phyloP scores from a whole-genome alignment of 2,329 filamentous ascomycete genomes.

The Stagonosporopsis cucurbitacearum region DNA sequence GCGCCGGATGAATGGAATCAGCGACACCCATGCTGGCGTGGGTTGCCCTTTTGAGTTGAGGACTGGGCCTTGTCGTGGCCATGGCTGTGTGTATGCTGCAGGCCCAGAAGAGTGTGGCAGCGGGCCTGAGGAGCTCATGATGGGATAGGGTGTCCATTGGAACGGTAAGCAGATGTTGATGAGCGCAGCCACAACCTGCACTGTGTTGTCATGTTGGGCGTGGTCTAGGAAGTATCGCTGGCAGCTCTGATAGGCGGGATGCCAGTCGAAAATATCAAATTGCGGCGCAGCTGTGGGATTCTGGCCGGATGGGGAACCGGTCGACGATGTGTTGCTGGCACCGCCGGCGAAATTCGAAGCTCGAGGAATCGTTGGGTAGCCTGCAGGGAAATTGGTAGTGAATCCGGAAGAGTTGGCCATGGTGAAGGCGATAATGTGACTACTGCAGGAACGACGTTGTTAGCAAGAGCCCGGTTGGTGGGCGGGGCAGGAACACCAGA shows the following conservation, averaged over 20 bases:
- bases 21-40: constrained; percentile 62
- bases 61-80: constrained; percentile 52
- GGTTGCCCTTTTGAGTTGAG: constrained; percentile 47
- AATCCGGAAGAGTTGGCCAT: constrained; percentile 41
- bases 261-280: constrained; percentile 91
- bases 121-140: constrained; percentile 47
- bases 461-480: constrained; percentile 30
- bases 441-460: constrained; percentile 41
- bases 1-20: constrained; percentile 88
- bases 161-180: constrained; percentile 91
- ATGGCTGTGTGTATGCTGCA: constrained; percentile 47
- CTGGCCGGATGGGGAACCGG: constrained; percentile 34
- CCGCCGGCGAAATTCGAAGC: constrained; percentile 37
- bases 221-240: constrained; percentile 90
- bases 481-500: constrained; percentile 24
- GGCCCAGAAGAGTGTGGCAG: constrained; percentile 41
- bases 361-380: constrained; percentile 41
- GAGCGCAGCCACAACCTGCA: constrained; percentile 88
- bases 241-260: constrained; percentile 88
- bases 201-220: constrained; percentile 80
- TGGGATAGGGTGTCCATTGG: constrained; percentile 67
- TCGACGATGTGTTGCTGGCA: constrained; percentile 30
- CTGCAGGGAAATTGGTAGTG: constrained; percentile 41
- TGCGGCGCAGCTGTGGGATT: constrained; percentile 41
- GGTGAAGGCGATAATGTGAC: constrained; percentile 17